Conservation (phyloP, 2,329 filamentous ascomycete genomes). For the Trichoderma cornu-damae region DNA sequence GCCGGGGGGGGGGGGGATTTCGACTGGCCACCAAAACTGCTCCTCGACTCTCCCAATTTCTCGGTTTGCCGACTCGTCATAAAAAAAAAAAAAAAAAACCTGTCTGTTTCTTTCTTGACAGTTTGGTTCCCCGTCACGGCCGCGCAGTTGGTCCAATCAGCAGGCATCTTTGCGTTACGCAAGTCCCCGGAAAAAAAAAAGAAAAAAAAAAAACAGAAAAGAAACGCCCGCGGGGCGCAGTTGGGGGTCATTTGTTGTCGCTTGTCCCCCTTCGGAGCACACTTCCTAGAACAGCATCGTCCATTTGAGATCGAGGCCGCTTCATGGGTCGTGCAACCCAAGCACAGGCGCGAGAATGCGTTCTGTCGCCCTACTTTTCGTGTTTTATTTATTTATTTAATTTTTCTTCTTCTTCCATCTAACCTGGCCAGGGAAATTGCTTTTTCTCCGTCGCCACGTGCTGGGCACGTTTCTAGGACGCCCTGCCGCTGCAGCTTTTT, state of each 20-base stretch:
- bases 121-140: neutral
- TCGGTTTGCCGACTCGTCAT: too few species aligned
- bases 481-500: neutral
- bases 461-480: neutral
- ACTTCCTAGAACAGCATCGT: neutral
- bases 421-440: neutral
- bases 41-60: too few species aligned
- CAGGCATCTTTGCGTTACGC: neutral
- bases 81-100: too few species aligned
- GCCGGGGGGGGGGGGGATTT: neutral
- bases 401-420: too few species aligned
- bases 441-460: constrained; percentile 7
- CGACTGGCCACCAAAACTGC: neutral
- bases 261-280: neutral
- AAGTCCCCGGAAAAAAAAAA: neutral
- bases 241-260: neutral
- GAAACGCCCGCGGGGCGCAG: neutral
- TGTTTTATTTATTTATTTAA: too few species aligned
- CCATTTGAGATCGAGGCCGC: neutral
- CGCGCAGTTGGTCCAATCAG: neutral
- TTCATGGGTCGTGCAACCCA: constrained; percentile 6
- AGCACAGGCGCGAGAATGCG: constrained; percentile 7
- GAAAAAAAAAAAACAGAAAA: too few species aligned
- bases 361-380: neutral
- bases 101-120: neutral